Conservation (phyloP, 164 flowering plant genomes). For the Piper betle region DNA sequence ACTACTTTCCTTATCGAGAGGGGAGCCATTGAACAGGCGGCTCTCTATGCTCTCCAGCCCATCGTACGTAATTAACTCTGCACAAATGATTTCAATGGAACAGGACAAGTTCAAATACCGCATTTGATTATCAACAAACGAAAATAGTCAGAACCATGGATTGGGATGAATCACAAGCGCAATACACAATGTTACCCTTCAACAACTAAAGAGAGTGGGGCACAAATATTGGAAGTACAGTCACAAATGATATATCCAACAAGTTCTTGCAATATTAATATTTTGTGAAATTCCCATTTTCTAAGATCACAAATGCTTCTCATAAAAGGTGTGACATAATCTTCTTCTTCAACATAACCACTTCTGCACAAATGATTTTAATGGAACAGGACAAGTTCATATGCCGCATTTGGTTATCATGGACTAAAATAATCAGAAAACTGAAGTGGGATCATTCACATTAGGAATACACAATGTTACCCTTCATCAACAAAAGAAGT, state of each 20-base stretch:
- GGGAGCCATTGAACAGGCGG: conserved; percentile 45
- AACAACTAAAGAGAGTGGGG: not conserved
- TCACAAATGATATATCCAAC: not conserved
- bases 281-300: not conserved
- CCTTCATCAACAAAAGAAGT: not conserved
- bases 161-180: not conserved
- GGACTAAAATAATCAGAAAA: not conserved
- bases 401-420: not conserved
- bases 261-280: not conserved
- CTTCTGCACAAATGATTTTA: not conserved
- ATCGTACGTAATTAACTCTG: conserved; percentile 72
- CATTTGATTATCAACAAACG: not conserved
- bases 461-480: not conserved
- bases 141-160: not conserved
- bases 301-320: not conserved
- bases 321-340: not conserved
- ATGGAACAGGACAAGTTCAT: not conserved
- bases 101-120: no score
- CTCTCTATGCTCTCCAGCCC: conserved; percentile 89
- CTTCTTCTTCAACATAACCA: not conserved
- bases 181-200: not conserved
- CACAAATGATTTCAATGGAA: not conserved
- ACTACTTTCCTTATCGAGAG: conserved; percentile 52
- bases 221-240: no score
- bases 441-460: not conserved